Base-by-base conservation (phyloP, 2,329 filamentous ascomycete species). In the Ophiosphaerella korrae region DNA sequence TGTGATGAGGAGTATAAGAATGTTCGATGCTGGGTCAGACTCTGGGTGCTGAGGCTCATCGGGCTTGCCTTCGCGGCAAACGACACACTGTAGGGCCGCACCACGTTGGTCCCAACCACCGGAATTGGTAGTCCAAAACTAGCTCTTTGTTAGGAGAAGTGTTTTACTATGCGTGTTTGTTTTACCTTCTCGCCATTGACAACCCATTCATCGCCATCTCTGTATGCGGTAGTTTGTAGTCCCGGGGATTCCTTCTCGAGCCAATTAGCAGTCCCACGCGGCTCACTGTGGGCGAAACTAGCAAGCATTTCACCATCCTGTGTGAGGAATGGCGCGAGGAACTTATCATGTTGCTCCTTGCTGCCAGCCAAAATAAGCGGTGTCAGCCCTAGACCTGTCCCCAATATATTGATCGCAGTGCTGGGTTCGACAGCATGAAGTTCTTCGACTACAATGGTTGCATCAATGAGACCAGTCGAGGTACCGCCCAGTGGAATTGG, bases 71-170 rank as follows among this genome's bases (percentile, higher is more conserved):
- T 77, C 69, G 11, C 80, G 78, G 61, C 80, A 83, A 3, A 82
- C 77, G 6, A 84, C 74, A 53, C 80, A 83, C 46, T 77, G 74
- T 1, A 84, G 67, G 36, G 83, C 79, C 1, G 80, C 78, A 8
- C 82, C 81, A 45, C 71, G 70, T 35, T 75, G 74, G 50, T 84
- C 81, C 81, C 80, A 84, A 12, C 82, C 81, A 0, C 74, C 77
- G 44, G 73, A 75, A 59, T 83, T 84, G 1, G 80, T 82, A 9
- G 81, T 78, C 81, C 82, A 84, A 34, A 82, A 69, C 77, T 79
- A 13, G 34, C 24, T 31, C 6, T 23, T 7, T 35, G 18, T 55
- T 32, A 53, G 47, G 21, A n/a, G 11, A 11, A 42, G 33, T 39
- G 26, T 23, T 7, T 29, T 3, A 14, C 14, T 7, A 14, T n/a